These are phyloP conservation scores for Mucor irregularis DNA, from an alignment of 371 early-diverging fungal species.

Conservation along the genomic window DNA sequence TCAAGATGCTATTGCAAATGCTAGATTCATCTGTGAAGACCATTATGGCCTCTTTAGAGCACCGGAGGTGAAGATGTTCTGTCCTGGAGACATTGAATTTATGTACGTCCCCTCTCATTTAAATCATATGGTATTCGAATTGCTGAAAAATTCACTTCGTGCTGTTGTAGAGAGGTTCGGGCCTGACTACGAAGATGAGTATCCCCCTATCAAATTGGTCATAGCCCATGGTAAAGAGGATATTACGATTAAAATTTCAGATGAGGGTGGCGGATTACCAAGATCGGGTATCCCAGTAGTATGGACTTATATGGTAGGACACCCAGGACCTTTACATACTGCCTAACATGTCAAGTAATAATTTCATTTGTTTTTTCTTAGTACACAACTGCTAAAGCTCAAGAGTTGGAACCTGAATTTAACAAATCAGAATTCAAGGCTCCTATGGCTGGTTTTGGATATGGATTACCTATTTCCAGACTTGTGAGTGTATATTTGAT, in stretches of 20 bases:
- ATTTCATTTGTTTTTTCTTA: slow-evolving; percentile 4
- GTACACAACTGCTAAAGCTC: slow-evolving; percentile 94
- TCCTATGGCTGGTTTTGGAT: slow-evolving; percentile 98
- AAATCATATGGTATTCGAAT: slow-evolving; percentile 98
- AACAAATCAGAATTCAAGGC: slow-evolving; percentile 91
- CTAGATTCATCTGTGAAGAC: slow-evolving; percentile 92
- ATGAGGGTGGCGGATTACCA: slow-evolving; percentile 98
- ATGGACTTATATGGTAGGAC: slow-evolving; percentile 90
- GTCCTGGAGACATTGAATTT: slow-evolving; percentile 85
- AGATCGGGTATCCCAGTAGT: slow-evolving; percentile 88
- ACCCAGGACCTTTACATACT: neutral
- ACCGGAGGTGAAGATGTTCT: slow-evolving; percentile 84
- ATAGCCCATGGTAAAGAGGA: slow-evolving; percentile 97
- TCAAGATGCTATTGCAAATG: slow-evolving; percentile 92
- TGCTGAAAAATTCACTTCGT: slow-evolving; percentile 94
- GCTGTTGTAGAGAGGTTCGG: slow-evolving; percentile 95
- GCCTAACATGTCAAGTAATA: neutral
- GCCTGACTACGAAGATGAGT: slow-evolving; percentile 79
- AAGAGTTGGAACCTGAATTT: slow-evolving; percentile 81
- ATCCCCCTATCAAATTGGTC: slow-evolving; percentile 90
- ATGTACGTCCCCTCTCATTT: slow-evolving; percentile 97
- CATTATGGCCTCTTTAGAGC: slow-evolving; percentile 86
- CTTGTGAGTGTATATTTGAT: slow-evolving; percentile 1
- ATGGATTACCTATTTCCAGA: slow-evolving; percentile 84
- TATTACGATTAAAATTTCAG: slow-evolving; percentile 95